Conservation (phyloP, 768 basidiomycete genomes). For the Cyathus striatus region DNA sequence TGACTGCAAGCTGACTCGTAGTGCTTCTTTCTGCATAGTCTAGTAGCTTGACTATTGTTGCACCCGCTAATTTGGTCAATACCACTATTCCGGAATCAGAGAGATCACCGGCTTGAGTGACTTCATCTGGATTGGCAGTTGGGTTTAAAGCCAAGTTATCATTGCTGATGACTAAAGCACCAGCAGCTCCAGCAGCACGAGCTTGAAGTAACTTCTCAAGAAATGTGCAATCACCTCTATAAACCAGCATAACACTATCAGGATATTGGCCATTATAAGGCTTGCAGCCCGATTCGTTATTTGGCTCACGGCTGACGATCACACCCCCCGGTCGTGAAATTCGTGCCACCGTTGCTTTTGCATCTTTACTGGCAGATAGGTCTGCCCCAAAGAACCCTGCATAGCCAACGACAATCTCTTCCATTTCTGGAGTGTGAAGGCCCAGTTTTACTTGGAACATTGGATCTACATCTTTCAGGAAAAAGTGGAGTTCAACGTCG, state of each 20-base stretch:
- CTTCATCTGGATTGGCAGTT: constrained; percentile 52
- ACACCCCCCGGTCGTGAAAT: constrained; percentile 51
- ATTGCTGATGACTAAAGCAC: constrained; percentile 71
- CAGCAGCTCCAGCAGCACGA: constrained; percentile 64
- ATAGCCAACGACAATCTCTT: constrained; percentile 51
- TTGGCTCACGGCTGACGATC: constrained; percentile 43
- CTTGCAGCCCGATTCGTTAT: constrained; percentile 56
- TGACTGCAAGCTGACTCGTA: constrained; percentile 45
- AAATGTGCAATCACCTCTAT: constrained; percentile 85
- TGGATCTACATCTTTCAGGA: constrained; percentile 46
- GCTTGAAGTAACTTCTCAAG: constrained; percentile 75
- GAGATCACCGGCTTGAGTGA: constrained; percentile 53
- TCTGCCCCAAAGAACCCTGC: constrained; percentile 73
- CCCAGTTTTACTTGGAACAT: constrained; percentile 33
- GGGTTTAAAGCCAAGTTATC: constrained; percentile 61
- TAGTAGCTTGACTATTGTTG: constrained; percentile 50
- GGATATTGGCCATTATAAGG: constrained; percentile 45
- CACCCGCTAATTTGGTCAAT: constrained; percentile 46
- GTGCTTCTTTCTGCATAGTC: constrained; percentile 41
- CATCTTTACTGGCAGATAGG: constrained; percentile 22
- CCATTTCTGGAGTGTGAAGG: constrained; percentile 31
- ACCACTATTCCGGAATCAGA: constrained; percentile 57
- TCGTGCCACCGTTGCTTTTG: constrained; percentile 20
- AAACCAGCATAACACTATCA: constrained; percentile 54
- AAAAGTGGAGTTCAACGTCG: constrained; percentile 57